Base-by-base conservation (phyloP, 352 stramenopile species). In the Phytophthora ramorum region DNA sequence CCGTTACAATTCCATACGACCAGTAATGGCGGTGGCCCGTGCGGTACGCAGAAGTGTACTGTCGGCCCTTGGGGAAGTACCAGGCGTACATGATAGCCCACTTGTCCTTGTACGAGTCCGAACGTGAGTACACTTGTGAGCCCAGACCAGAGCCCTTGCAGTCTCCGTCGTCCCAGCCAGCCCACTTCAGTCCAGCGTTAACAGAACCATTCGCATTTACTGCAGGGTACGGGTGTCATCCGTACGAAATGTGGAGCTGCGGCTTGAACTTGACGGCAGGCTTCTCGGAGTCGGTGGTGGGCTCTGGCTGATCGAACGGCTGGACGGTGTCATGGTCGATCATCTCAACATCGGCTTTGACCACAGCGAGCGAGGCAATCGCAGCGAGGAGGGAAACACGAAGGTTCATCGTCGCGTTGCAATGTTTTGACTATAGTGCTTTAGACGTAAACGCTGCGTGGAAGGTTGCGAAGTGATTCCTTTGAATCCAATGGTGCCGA, bases 51-150 rank as follows among this genome's bases (percentile, higher is more conserved):
- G 43, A 41, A 6, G 47, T 40, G 22, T 8, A 43, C 7, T 58
- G 20, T 6, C 19, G 14, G 3, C 34, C 53, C n/a, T 67, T 67
- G n/a, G 59, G 59, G 50, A 67, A 61, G 34, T 62, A 66, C 58
- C 58, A 66, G 20, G 40, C 40, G 28, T 66, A 66, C 58, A 66
- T 60, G 48, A 68, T 63, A 17, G 60, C 73, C 55, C 56, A 76
- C 3, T 62, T 60, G 32, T 51, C 68, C 20, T 72, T 58, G 63
- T 64, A 75, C 44, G 22, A 58, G 7, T 30, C 38, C 2, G 66
- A 58, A 3, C 66, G 66, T 6, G 61, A 64, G 56, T 76, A 76
- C 20, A 76, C 52, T 34, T 76, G 56, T 0, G 68, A 66, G 9
- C 68, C 68, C 38, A 58, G 45, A 6, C 4, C 22, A 43, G 68